Evolutionary conservation across 805 yeast species (phyloP), one percentile per base, ranked within the genome.

Genomic region (Clavispora fructus): DNA sequence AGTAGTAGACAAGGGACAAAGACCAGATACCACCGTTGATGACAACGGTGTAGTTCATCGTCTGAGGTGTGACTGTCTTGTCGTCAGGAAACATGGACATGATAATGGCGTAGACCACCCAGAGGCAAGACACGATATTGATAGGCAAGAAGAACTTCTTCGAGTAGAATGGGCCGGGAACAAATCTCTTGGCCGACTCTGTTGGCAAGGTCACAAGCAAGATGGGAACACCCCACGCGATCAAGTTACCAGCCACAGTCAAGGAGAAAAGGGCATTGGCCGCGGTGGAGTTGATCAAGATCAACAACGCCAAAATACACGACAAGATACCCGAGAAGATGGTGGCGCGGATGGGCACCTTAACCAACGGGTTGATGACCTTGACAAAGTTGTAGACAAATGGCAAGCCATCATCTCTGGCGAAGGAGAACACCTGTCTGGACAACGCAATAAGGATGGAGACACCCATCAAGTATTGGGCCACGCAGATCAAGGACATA

Each of bases 371-470:
- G 55, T 83, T 69, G 40, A 85, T 84, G 32, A 67, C 75, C 53
- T 82, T 79, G 38, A 41, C 47, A 14, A 41, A 25, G 44, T 40
- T 40, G 40, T 42, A 45, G 19, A 41, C 39, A 48, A 82, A 67
- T 6, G 90, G 90, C 45, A 84, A 70, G 13, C 88, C 89, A 55
- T 83, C 80, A 61, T 84, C 91, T 68, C 91, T 77, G 37, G 87
- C 80, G 60, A 83, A 82, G 1, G 88, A 87, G 82, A 85, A 84
- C 39, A 81, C 71, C 59, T 83, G 88, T 63, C 89, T 75, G 8
- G 87, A 80, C 12, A 78, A 73, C 9, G 88, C 87, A 43, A 81
- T 73, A 41, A 81, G 65, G 44, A 78, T 73, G 3, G 84, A 78
- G 23, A 77, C 69, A 27, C 85, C 84, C 87, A 82, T 83, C 42